Conservation (phyloP, 352 stramenopile genomes). For the Phytophthora idaei region DNA sequence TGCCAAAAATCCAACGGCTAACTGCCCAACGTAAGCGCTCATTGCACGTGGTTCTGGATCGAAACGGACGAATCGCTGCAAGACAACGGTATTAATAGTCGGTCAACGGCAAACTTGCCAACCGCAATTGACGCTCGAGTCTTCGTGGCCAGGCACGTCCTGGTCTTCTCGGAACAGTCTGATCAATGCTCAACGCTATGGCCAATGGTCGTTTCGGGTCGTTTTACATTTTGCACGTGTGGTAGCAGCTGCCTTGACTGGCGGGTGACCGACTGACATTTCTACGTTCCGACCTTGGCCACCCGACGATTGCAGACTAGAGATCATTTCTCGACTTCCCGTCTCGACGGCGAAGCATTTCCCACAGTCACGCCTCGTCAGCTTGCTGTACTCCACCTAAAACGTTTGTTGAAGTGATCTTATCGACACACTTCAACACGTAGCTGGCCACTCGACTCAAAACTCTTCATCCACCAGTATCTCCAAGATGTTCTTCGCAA, state of each 20-base stretch:
- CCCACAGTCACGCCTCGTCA: slow-evolving; percentile 36
- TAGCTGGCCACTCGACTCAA: slow-evolving; percentile 29
- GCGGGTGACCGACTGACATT: slow-evolving; percentile 36
- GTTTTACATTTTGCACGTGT: slow-evolving; percentile 37
- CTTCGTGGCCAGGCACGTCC: slow-evolving; percentile 20
- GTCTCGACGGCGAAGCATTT: slow-evolving; percentile 38
- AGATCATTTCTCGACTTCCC: slow-evolving; percentile 51
- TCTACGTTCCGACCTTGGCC: slow-evolving; percentile 30
- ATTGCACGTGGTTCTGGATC: slow-evolving; percentile 9
- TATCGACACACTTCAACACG: slow-evolving; percentile 33
- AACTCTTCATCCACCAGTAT: slow-evolving; percentile 12
- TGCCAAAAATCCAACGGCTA: slow-evolving; percentile 26
- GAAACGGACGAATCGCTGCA: slow-evolving; percentile 38
- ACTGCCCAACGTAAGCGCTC: slow-evolving; percentile 22
- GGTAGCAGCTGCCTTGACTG: slow-evolving; percentile 28
- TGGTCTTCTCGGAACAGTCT: slow-evolving; percentile 34
- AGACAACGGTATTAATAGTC: slow-evolving; percentile 41
- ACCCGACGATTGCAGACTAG: slow-evolving; percentile 23
- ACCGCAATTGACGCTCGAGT: slow-evolving; percentile 14
- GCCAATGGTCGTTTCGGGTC: slow-evolving; percentile 40
- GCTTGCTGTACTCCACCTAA: slow-evolving; percentile 46
- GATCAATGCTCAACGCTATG: slow-evolving; percentile 27
- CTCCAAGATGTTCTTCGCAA: slow-evolving; percentile 76
- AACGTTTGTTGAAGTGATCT: slow-evolving; percentile 38
- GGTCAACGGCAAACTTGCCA: slow-evolving; percentile 31